These are phyloP conservation scores for Phialophora expanda DNA, from an alignment of 2,329 filamentous ascomycete genomes.

Conservation along the genomic window DNA sequence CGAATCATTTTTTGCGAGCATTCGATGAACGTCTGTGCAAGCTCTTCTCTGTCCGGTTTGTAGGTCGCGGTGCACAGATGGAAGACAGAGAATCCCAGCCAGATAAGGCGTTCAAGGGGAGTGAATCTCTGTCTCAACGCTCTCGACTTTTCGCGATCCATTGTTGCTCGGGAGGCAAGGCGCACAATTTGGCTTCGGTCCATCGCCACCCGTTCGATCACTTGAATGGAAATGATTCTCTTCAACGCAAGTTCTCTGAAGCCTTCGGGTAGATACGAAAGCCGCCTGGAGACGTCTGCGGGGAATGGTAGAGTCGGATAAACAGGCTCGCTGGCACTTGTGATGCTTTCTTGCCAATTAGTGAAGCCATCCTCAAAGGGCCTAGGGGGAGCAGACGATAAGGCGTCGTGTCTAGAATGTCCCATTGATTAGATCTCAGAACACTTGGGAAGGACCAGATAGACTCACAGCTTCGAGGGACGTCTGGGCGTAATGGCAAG, in stretches of 20 bases:
- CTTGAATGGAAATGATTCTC: conserved; percentile 26
- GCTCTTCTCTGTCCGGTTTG: conserved; percentile 17
- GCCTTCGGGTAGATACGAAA: conserved; percentile 29
- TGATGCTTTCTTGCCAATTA: background rate
- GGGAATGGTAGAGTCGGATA: conserved; percentile 40
- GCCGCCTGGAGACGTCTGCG: conserved; percentile 23
- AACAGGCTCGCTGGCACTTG: conserved; percentile 43
- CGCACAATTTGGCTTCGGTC: conserved; percentile 29
- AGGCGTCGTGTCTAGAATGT: conserved; percentile 10
- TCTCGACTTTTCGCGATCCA: conserved; percentile 19
- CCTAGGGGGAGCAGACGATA: conserved; percentile 13
- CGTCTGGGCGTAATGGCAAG: background rate
- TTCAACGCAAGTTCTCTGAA: conserved; percentile 34
- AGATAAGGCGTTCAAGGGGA: conserved; percentile 26
- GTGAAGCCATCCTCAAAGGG: background rate
- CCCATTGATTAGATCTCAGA: background rate
- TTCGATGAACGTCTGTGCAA: conserved; percentile 25
- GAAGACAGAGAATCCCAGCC: conserved; percentile 26
- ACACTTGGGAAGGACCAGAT: background rate
- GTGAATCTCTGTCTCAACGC: conserved; percentile 14
- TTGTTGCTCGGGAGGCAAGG: conserved; percentile 25
- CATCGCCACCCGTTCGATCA: conserved; percentile 27
- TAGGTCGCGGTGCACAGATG: conserved; percentile 28
- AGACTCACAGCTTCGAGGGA: conserved; percentile 4
- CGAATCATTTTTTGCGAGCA: conserved; percentile 18